These are phyloP conservation scores for Lentinula boryana DNA, from an alignment of 768 basidiomycete genomes.

Conservation along the genomic window DNA sequence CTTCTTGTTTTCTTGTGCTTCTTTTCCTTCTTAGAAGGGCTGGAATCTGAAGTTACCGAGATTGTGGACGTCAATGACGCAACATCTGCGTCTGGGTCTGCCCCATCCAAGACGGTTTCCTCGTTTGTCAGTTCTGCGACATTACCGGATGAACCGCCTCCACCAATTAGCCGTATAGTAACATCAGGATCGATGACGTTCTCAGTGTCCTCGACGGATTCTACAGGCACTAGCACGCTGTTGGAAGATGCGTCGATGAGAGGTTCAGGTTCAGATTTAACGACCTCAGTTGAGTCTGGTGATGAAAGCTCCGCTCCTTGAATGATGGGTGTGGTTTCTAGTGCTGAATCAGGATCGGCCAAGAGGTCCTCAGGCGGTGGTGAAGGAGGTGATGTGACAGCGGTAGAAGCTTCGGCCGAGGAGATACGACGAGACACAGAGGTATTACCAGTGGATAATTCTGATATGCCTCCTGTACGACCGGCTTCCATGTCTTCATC, in stretches of 20 bases:
- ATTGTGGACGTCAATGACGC: slow-evolving; percentile 28
- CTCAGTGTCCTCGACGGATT: slow-evolving; percentile 11
- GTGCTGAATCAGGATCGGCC: slow-evolving; percentile 31
- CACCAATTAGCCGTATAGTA: slow-evolving; percentile 57
- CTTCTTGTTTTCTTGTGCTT: slow-evolving; percentile 52
- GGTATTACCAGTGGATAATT: slow-evolving; percentile 10
- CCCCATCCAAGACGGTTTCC: slow-evolving; percentile 22
- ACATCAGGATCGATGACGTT: slow-evolving; percentile 24
- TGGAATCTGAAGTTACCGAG: slow-evolving; percentile 18
- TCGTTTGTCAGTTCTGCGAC: slow-evolving; percentile 15
- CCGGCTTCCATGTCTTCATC: slow-evolving; percentile 49
- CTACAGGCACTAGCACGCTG: background rate
- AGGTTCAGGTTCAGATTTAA: slow-evolving; percentile 1
- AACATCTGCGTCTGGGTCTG: slow-evolving; percentile 32
- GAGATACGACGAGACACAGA: slow-evolving; percentile 9
- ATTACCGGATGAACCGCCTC: slow-evolving; percentile 39
- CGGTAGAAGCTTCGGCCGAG: background rate
- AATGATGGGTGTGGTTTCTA: slow-evolving; percentile 31
- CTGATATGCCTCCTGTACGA: slow-evolving; percentile 24
- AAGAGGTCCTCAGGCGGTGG: slow-evolving; percentile 36
- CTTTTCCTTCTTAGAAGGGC: slow-evolving; percentile 30
- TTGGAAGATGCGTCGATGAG: slow-evolving; percentile 1
- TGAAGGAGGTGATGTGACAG: slow-evolving; percentile 10
- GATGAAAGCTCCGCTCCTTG: slow-evolving; percentile 16
- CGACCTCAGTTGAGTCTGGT: slow-evolving; percentile 6